These are phyloP conservation scores for Domatiomyces catenatus DNA, from an alignment of 2,329 filamentous ascomycete species.

Conservation along the genomic window DNA sequence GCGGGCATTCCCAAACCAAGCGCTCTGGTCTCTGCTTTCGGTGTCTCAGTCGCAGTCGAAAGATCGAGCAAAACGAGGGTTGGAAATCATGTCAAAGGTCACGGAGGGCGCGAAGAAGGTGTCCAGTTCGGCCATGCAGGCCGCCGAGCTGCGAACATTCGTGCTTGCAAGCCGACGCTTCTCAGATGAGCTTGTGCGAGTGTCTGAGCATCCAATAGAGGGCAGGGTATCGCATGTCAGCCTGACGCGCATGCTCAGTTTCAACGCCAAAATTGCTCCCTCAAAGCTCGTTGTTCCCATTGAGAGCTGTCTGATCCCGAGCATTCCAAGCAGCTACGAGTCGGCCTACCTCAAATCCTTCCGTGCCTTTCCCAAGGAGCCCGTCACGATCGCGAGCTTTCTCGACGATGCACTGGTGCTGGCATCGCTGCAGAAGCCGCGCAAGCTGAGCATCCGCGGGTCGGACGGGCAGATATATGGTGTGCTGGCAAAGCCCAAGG, in stretches of 20 bases:
- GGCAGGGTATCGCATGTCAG: slow-evolving; percentile 57
- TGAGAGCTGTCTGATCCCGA: slow-evolving; percentile 68
- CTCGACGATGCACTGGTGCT: slow-evolving; percentile 79
- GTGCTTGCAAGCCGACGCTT: slow-evolving; percentile 68
- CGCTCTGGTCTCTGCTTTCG: slow-evolving; percentile 78
- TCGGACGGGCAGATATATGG: slow-evolving; percentile 81
- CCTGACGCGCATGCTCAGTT: slow-evolving; percentile 60
- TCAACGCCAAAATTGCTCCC: slow-evolving; percentile 69
- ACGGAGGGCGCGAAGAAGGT: slow-evolving; percentile 30
- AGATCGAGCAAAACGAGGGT: slow-evolving; percentile 47
- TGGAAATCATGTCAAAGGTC: slow-evolving; percentile 26
- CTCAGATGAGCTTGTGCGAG: slow-evolving; percentile 62
- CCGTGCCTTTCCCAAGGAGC: slow-evolving; percentile 72
- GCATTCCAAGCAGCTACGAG: slow-evolving; percentile 57
- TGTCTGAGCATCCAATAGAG: slow-evolving; percentile 67
- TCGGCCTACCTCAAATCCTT: slow-evolving; percentile 53
- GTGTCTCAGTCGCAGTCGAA: slow-evolving; percentile 66
- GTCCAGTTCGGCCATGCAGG: slow-evolving; percentile 24
- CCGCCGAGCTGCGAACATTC: slow-evolving; percentile 50
- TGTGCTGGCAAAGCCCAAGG: slow-evolving; percentile 91
- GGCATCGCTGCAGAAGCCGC: slow-evolving; percentile 79
- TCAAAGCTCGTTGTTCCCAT: slow-evolving; percentile 79
- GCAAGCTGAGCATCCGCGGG: slow-evolving; percentile 74
- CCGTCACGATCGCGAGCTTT: slow-evolving; percentile 66
- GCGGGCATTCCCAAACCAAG: slow-evolving; percentile 71